Evolutionary conservation across 2,329 filamentous ascomycete species (phyloP), one percentile per base, ranked within the genome.

Genomic region (Verticillium dahliae): DNA sequence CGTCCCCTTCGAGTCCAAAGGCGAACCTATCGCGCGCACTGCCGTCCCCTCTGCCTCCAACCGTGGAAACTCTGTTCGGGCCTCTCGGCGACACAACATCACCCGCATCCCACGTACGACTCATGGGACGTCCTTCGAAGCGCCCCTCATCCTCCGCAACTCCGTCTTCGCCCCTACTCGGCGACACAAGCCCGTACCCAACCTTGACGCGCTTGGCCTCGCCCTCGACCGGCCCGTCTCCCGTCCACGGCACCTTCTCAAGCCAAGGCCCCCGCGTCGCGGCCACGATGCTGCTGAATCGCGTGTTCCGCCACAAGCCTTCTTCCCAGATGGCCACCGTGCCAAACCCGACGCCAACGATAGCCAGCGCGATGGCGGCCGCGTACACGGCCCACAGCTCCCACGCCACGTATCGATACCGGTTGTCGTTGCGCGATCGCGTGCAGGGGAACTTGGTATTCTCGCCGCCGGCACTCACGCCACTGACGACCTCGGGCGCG

Each of bases 271-370:
- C 75, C 18, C 74, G 69, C 11, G 74, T 76, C 11, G 74, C 74
- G n/a, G 74, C 73, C 33, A 76, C 69, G 56, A 76, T 75, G 65
- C 71, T 74, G 33, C 73, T 75, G 66, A 76, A 76, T 6, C 70
- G 69, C 33, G 72, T 75, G 65, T 73, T 71, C n/a, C 72, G 70
- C 18, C 72, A 66, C 13, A 73, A 67, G 5, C 74, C 74, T 62
- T 73, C 72, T 41, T 69, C 68, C 4, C 67, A 60, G 22, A 76
- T 67, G 14, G 73, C 70, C 35, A 68, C 54, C 1, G 69, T 68
- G 45, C 74, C 74, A 31, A 70, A 67, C 0, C 66, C 62, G 11
- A 74, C 66, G 15, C 68, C 72, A 3, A 64, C 61, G 3, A 69
- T 41, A 10, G 73, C 68, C 9, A 74, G 62, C 11, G 68, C 13